Evolutionary conservation across 2,329 filamentous ascomycete genomes (phyloP).

Genomic region (Canariomyces notabilis): DNA sequence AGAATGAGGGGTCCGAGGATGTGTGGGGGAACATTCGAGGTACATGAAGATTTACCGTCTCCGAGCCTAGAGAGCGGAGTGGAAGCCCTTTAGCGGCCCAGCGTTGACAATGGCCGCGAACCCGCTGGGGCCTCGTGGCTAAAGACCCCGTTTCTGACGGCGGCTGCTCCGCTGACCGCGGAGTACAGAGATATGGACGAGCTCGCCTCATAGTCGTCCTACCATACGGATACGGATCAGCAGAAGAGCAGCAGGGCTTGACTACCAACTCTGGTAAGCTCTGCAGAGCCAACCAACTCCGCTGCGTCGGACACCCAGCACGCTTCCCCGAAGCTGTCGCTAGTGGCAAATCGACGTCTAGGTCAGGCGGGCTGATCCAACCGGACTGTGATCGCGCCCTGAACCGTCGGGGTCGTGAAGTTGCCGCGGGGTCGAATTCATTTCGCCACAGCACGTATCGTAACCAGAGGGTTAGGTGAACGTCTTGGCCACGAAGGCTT

Average conservation of each 20-base stretch:
- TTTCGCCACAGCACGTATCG: too few relatives aligned
- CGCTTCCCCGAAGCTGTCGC: background rate
- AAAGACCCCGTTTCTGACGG: too few relatives aligned
- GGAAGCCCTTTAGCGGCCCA: background rate
- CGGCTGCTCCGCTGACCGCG: too few relatives aligned
- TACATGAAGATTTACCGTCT: conserved; percentile 9
- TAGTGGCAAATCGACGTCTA: background rate
- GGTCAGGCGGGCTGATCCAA: background rate
- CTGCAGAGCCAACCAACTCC: background rate
- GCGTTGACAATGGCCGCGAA: too few relatives aligned
- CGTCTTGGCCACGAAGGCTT: background rate
- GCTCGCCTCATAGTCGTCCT: background rate
- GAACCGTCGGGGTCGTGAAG: too few relatives aligned
- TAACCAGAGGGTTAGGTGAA: too few relatives aligned
- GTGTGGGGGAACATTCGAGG: conserved; percentile 2
- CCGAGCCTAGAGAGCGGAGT: background rate
- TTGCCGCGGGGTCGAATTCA: too few relatives aligned
- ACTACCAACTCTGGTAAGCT: background rate
- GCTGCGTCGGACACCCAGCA: background rate
- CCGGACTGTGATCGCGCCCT: too few relatives aligned
- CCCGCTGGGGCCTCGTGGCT: too few relatives aligned
- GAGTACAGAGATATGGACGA: background rate
- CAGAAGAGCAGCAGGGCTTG: too few relatives aligned
- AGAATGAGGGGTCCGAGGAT: background rate
- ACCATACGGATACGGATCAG: too few relatives aligned